Evolutionary conservation across 2,329 filamentous ascomycete genomes (phyloP), one percentile per base, ranked within the genome.

Genomic region (Fusarium chuoi): DNA sequence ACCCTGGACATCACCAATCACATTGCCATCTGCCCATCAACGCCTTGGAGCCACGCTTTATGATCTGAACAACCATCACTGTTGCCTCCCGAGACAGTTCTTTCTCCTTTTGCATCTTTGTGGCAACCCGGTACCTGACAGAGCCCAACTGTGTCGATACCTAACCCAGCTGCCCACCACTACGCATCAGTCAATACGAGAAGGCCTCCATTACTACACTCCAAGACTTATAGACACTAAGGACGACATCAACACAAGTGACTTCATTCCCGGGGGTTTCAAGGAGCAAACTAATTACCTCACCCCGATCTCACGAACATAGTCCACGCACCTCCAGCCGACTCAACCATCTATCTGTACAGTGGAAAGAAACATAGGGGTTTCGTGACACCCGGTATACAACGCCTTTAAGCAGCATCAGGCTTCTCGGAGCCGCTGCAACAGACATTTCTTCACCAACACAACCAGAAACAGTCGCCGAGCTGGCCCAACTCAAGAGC

Each of bases 401-500:
- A 52, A 73, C 59, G 58, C 64, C 12, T n/a, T 72, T 48, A 48
- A 51, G 62, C 77, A 71, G 74, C 62, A 45, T 61, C 28, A 45
- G 70, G 73, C 74, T 77, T 78, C 42, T 62, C 35, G 58, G 68
- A 58, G 73, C 76, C 66, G 39, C 65, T 62, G 65, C 66, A 65
- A 64, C 24, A 68, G 65, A 59, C 44, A 72, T 39, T 52, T 49
- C 54, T 56, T 71, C 71, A 24, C 39, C 60, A 55, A 65, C 46
- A 42, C 39, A 65, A 56, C 58, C 57, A 54, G 55, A 64, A 56
- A 62, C 73, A 79, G 78, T 78, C 79, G 82, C 79, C 77, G 79
- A 81, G 73, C 81, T 84, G 82, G 82, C 82, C 81, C 82, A 84
- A 84, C 78, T 83, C 80, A 82, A 82, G 81, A 83, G 80, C 78